Evolutionary conservation across 106 monocot species (phyloP), one percentile per base, ranked within the genome.

Genomic region (Platanthera guangdongensis): DNA sequence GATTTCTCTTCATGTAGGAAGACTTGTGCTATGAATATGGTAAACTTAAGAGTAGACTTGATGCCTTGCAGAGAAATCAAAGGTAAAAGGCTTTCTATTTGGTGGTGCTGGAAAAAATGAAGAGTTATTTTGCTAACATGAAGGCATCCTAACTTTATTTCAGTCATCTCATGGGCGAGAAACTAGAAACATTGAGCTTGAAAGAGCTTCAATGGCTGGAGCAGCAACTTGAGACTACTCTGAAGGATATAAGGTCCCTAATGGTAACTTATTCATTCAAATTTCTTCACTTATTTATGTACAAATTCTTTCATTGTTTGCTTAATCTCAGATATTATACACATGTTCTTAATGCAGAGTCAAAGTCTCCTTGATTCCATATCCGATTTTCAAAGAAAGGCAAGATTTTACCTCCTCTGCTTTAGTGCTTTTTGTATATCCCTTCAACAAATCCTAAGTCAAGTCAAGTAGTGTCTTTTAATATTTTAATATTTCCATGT

Each of bases 1-100:
- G 4, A n/a, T n/a, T 64, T 21, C 30, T 3, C 30, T 64, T 64
- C 25, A 25, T 9, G 25, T 25, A 85, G 85, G 85, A 51, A 62
- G 73, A 53, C 54, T 75, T 69, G 76, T 49, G 75, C 6, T 64
- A 65, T 49, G 81, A 82, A 48, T 82, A 82, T 60, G 82, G 70
- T 7, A 79, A 73, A 12, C 15, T 85, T 18, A 85, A 82, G 62
- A 59, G 72, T 30, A 85, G 76, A 76, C 49, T 82, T 32, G 85
- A 85, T 18, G 79, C 75, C 45, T 74, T 85, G 51, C 79, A 82
- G 22, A 76, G 79, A 68, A 79, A 71, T 19, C 82, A 82, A 76
- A 82, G 85, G 85, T 85, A n/a, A n/a, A 78, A 3, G 59, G 9
- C 5, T 51, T 60, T 46, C 55, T 49, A 57, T 32, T 30, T 3